phyloP scores from a whole-genome alignment of 768 basidiomycete genomes.

The Cystobasidium ongulense region DNA sequence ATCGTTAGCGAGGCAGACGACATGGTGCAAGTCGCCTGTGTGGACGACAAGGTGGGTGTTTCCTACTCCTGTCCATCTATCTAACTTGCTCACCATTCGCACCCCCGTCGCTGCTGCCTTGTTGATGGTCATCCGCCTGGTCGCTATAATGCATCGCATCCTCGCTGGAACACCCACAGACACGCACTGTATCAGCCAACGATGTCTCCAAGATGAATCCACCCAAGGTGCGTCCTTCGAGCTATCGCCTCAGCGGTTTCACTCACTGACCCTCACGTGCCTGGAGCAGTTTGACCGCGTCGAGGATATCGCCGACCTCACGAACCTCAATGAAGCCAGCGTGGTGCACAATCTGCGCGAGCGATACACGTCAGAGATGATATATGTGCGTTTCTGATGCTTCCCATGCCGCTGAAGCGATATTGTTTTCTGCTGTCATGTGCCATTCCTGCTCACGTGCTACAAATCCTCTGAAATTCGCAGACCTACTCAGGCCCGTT shows the following conservation, averaged over 20 bases:
- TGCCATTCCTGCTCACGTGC: conserved; percentile 43
- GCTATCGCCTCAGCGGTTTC: background rate
- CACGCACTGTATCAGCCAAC: conserved; percentile 65
- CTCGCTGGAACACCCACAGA: conserved; percentile 45
- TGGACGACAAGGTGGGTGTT: conserved; percentile 32
- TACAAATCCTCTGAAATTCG: background rate
- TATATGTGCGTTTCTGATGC: conserved; percentile 87
- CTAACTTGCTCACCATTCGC: background rate
- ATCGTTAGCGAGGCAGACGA: conserved; percentile 65
- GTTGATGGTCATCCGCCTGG: background rate
- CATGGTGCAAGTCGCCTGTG: conserved; percentile 16
- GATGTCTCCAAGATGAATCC: conserved; percentile 93
- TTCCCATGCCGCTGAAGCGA: too few species aligned
- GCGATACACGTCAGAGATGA: conserved; percentile 81
- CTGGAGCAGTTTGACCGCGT: conserved; percentile 69
- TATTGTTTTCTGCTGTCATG: too few species aligned
- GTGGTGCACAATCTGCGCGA: conserved; percentile 95
- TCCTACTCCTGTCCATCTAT: background rate
- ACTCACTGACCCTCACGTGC: conserved; percentile 31
- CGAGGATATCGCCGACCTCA: conserved; percentile 95
- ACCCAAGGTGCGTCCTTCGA: conserved; percentile 53
- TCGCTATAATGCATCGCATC: background rate
- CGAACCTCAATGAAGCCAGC: conserved; percentile 94
- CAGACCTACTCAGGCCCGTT: conserved; percentile 94
- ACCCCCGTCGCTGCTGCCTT: background rate